These are phyloP conservation scores for Heliocybe sulcata DNA, from an alignment of 1,284 basidiomycete species.

Conservation along the genomic window DNA sequence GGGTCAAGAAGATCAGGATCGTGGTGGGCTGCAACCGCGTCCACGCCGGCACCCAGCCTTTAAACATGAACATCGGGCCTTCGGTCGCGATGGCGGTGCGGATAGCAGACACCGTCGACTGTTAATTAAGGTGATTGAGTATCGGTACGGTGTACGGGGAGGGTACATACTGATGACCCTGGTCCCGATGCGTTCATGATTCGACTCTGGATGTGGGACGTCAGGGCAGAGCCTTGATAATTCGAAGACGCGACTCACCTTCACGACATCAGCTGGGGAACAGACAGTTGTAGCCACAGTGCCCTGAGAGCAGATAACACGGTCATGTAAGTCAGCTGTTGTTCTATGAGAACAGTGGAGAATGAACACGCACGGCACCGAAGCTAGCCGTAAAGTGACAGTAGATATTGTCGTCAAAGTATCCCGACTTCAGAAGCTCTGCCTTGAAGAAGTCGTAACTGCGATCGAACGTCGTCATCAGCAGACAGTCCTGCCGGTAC, in stretches of 20 bases:
- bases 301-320: conserved; percentile 50
- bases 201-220: conserved; percentile 43
- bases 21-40: conserved; percentile 80
- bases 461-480: conserved; percentile 2
- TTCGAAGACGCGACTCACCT: conserved; percentile 34
- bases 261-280: conserved; percentile 88
- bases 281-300: conserved; percentile 93
- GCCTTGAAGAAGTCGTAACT: conserved; percentile 91
- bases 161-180: conserved; percentile 53
- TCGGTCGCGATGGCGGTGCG: conserved; percentile 67
- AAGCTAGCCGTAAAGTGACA: conserved; percentile 84
- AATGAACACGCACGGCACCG: conserved; percentile 54
- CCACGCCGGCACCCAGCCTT: conserved; percentile 86
- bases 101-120: conserved; percentile 73
- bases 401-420: conserved; percentile 75
- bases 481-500: neutral
- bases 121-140: conserved; percentile 6
- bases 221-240: neutral
- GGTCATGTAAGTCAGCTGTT: conserved; percentile 3
- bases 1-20: conserved; percentile 77
- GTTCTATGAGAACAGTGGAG: neutral
- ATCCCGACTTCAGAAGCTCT: conserved; percentile 59
- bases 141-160: neutral
- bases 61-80: conserved; percentile 89
- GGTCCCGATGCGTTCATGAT: conserved; percentile 89